These are phyloP conservation scores for Rhododendron kiyosumense DNA, from an alignment of 148 eudicot species.

Conservation along the genomic window DNA sequence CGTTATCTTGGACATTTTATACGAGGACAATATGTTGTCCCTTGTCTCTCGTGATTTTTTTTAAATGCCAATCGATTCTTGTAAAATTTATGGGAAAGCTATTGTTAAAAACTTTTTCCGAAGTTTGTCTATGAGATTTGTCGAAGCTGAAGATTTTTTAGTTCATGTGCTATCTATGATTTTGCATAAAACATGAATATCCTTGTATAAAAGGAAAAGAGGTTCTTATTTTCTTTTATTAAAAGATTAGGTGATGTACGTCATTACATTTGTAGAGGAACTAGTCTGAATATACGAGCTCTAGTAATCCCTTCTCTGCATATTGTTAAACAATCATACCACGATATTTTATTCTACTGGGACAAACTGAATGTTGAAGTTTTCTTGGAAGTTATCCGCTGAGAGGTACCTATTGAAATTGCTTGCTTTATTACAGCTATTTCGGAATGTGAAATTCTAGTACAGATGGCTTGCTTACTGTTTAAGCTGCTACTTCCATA, in stretches of 20 bases:
- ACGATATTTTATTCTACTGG: not conserved
- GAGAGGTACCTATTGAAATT: not conserved
- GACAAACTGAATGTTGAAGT: not conserved
- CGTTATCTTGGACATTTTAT: not conserved
- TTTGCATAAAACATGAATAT: not conserved
- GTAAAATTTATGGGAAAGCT: not conserved
- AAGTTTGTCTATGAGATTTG: not conserved
- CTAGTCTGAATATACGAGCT: not conserved
- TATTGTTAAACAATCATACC: not conserved
- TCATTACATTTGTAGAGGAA: not conserved
- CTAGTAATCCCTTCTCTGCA: not conserved
- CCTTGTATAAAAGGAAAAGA: not conserved
- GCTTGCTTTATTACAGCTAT: no score
- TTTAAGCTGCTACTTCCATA: no score
- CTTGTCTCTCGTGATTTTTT: not conserved
- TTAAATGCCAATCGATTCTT: not conserved
- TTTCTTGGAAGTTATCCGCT: slow-evolving; percentile 1
- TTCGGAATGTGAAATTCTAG: no score
- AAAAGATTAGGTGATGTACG: no score
- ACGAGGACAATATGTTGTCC: not conserved
- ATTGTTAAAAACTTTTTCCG: not conserved
- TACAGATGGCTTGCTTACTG: not conserved
- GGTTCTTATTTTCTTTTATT: not conserved
- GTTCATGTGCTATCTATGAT: not conserved
- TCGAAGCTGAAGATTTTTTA: not conserved